Conservation (phyloP, 1,139 yeast genomes). For the Pichia inconspicua region DNA sequence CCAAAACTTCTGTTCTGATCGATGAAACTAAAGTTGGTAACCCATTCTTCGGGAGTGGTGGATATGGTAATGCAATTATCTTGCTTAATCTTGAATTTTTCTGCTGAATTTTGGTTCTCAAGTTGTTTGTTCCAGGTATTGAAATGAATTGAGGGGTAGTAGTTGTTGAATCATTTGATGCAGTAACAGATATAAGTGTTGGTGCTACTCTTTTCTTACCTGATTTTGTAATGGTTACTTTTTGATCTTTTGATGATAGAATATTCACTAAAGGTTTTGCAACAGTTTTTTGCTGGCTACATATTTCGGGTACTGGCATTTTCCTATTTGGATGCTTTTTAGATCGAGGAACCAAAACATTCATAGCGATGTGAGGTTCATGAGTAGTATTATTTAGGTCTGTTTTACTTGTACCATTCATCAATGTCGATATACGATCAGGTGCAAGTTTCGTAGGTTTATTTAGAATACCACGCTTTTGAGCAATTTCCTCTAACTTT, state of each 20-base stretch:
- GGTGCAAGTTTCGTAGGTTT: constrained; percentile 6
- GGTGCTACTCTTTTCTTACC: constrained; percentile 91
- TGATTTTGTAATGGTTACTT: constrained; percentile 57
- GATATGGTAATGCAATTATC: constrained; percentile 24
- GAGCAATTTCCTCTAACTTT: constrained; percentile 56
- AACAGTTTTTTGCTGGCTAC: constrained; percentile 4
- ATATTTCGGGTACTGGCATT: constrained; percentile 16
- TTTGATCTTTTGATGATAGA: constrained; percentile 30
- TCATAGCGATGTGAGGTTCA: constrained; percentile 13
- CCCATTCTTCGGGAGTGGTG: constrained; percentile 41
- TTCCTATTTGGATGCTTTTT: constrained; percentile 25
- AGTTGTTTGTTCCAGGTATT: background rate
- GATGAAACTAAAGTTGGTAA: constrained; percentile 43
- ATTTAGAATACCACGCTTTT: constrained; percentile 10
- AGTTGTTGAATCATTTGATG: constrained; percentile 13
- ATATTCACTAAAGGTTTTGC: constrained; percentile 12
- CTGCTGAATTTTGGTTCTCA: background rate
- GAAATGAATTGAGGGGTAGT: constrained; percentile 6
- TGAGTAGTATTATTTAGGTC: background rate
- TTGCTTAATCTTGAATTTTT: constrained; percentile 20
- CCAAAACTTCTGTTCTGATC: constrained; percentile 25
- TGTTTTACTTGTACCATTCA: constrained; percentile 24
- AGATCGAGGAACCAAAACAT: constrained; percentile 24
- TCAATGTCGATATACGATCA: constrained; percentile 33
- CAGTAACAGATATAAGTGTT: constrained; percentile 45